phyloP scores from a whole-genome alignment of 257 asterid genomes.

The Salvia rosmarinus region DNA sequence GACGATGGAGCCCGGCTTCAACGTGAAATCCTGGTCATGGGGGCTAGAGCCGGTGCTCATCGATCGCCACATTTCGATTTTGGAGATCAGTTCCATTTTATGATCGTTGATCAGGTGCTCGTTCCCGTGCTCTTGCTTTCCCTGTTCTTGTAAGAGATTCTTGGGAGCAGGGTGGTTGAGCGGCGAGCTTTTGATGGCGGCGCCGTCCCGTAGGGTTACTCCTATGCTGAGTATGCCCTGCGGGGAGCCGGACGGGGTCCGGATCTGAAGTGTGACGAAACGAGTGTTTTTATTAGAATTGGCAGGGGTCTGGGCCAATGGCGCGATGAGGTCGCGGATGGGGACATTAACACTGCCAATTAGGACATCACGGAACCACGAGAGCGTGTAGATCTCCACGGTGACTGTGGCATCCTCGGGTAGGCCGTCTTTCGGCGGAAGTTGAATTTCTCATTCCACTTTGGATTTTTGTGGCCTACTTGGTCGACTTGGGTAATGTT shows the following conservation, averaged over 20 bases:
- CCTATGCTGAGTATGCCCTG: constrained; percentile 84
- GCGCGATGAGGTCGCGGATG: constrained; percentile 46
- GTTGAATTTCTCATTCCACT: constrained; percentile 67
- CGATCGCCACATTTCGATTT: constrained; percentile 55
- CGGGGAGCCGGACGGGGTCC: constrained; percentile 67
- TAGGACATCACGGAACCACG: constrained; percentile 68
- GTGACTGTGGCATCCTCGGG: constrained; percentile 49
- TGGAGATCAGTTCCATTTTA: constrained; percentile 26
- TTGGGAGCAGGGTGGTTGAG: not conserved
- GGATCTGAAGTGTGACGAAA: constrained; percentile 67
- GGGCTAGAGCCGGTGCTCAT: constrained; percentile 37
- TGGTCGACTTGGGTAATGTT: constrained; percentile 56
- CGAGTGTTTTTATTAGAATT: constrained; percentile 33
- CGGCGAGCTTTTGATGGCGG: constrained; percentile 50
- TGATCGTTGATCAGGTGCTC: constrained; percentile 25
- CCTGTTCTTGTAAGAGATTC: constrained; percentile 2
- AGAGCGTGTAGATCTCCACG: constrained; percentile 60
- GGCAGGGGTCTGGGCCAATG: not conserved
- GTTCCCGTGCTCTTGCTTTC: not conserved
- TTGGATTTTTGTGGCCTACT: constrained; percentile 54
- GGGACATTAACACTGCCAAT: constrained; percentile 56
- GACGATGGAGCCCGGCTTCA: constrained; percentile 46
- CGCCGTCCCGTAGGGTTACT: constrained; percentile 45
- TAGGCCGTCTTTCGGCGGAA: constrained; percentile 45
- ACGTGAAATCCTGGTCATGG: constrained; percentile 44